Evolutionary conservation across 768 basidiomycete species (phyloP), one percentile per base, ranked within the genome.

Genomic region (Suillus variegatus): DNA sequence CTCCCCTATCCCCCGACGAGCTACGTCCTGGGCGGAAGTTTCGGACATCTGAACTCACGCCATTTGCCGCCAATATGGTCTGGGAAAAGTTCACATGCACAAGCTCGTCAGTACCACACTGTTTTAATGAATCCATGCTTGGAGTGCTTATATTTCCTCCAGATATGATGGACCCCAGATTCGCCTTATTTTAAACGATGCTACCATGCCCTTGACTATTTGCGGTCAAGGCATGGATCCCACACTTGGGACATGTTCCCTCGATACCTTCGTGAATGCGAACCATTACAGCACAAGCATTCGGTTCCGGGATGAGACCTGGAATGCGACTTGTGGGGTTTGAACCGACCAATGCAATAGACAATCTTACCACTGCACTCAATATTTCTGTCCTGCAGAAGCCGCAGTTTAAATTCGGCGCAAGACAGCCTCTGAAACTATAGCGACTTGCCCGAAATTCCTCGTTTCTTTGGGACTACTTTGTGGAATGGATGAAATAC

Each of bases 61-160:
- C 82, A 40, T 83, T 83, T 64, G 81, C 73, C 16, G 81, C 81
- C 51, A 77, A 71, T 63, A 81, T 82, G 80, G 67, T 79, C 35
- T 82, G 80, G 81, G 80, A 82, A 69, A 75, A 69, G 66, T 81
- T 81, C 71, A 68, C 71, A 4, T 82, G 80, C 73, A 65, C 68
- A 57, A 70, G 72, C 14, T 79, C 78, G 76, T 77, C 58, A 57
- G 74, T 70, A 3, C 38, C 28, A 28, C 20, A 16, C 5, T 35
- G 22, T 25, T 20, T 32, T 12, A 13, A 28, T 60, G 41, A 14
- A 35, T 55, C 62, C 44, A 44, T 6, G 13, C 6, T 51, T 36
- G 43, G 22, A 62, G 2, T 58, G 46, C 14, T 52, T 61, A 72
- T 58, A 65, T 43, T 16, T 32, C 22, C 13, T 62, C 7, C 57